Evolutionary conservation across 371 early-diverging fungal species (phyloP).

Genomic region (Actinomortierella wolfii): DNA sequence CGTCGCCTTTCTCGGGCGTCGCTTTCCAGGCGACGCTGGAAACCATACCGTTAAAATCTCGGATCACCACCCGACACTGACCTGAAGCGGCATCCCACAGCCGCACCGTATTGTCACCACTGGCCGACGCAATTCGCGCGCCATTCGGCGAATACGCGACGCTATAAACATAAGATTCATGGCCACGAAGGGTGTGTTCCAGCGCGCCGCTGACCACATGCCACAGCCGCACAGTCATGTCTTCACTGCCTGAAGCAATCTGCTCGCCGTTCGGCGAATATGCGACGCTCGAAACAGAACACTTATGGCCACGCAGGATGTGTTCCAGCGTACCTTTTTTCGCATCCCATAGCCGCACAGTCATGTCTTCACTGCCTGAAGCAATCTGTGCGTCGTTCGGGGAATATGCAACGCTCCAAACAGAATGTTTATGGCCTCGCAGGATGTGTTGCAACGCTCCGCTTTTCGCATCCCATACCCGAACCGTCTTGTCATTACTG

Average conservation of each 20-base stretch:
- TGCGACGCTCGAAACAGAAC: background rate
- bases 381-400: constrained; percentile 3
- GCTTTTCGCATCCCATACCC: constrained; percentile 1
- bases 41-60: background rate
- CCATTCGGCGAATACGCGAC: constrained; percentile 6
- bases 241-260: constrained; percentile 1
- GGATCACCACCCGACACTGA: background rate
- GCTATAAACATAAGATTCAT: background rate
- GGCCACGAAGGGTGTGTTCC: background rate
- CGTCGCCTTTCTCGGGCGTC: too few relatives aligned
- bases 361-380: background rate
- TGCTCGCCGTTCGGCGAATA: background rate
- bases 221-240: constrained; percentile 3
- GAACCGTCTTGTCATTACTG: constrained; percentile 3
- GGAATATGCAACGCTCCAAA: constrained; percentile 6
- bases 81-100: too few relatives aligned
- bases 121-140: background rate
- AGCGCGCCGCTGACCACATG: background rate
- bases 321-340: background rate
- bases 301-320: too few relatives aligned
- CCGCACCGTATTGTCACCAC: constrained; percentile 5
- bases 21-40: constrained; percentile 1
- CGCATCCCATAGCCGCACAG: constrained; percentile 5
- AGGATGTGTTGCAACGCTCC: background rate
- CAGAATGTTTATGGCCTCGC: background rate